A percentile compares a stretch with the other conserved stretches of the same genome.
Evolutionary conservation across 2,329 filamentous ascomycete species (phyloP).

Genomic region (Ceratocystis ficicola): DNA sequence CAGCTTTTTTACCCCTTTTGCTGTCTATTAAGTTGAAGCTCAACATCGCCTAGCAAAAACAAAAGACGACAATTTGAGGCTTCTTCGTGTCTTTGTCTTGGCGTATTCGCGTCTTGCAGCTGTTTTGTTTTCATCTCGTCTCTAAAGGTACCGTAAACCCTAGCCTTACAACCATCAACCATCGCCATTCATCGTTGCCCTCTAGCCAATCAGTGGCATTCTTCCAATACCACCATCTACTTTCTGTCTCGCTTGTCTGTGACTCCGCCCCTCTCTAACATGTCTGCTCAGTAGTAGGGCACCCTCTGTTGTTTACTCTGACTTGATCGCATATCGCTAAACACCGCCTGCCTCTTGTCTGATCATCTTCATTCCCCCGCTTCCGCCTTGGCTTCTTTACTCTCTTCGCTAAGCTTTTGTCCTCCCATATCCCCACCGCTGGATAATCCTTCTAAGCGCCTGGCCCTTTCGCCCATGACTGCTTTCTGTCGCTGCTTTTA

Average conservation of each 20-base stretch:
- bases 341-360: not conserved
- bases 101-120: too few relatives aligned
- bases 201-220: too few relatives aligned
- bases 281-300: not conserved
- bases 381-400: slow-evolving; percentile 4
- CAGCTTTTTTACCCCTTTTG: not conserved
- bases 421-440: not conserved
- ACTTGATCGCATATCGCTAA: not conserved
- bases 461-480: not conserved
- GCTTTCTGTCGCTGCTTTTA: not conserved
- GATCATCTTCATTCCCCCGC: not conserved
- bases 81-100: too few relatives aligned
- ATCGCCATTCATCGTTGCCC: too few relatives aligned
- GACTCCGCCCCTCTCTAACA: not conserved
- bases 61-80: too few relatives aligned
- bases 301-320: not conserved
- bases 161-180: too few relatives aligned
- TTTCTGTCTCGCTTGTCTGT: not conserved
- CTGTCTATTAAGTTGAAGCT: not conserved
- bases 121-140: too few relatives aligned
- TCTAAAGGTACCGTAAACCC: too few relatives aligned
- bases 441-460: too few relatives aligned
- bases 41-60: too few relatives aligned
- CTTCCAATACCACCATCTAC: not conserved
- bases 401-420: not conserved